A percentile compares a stretch with the other conserved stretches of the same genome.
These are phyloP conservation scores for Cucurbita pepo DNA, from an alignment of 306 rosid species.

Conservation along the genomic window DNA sequence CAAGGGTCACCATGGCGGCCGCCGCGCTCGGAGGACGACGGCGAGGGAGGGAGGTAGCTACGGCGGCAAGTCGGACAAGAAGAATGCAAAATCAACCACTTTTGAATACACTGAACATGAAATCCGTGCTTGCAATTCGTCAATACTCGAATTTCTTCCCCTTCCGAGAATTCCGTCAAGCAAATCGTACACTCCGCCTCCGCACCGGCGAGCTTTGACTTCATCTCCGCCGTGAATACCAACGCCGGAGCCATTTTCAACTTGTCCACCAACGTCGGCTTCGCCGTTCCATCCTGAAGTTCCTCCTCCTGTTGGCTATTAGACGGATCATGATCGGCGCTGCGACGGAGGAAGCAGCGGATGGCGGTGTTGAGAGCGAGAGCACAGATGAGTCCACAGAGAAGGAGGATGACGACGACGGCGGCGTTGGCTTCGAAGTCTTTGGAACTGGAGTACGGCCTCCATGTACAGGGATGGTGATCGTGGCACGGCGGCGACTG, in stretches of 20 bases:
- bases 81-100: conserved; percentile 22
- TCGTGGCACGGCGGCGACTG: neutral
- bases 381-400: conserved; percentile 28
- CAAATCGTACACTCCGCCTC: conserved; percentile 37
- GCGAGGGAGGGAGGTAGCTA: conserved; percentile 20
- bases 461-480: conserved; percentile 14
- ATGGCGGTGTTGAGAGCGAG: conserved; percentile 27
- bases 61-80: conserved; percentile 43
- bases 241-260: conserved; percentile 9
- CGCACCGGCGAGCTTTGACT: conserved; percentile 17
- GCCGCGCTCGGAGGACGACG: neutral
- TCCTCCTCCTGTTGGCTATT: neutral
- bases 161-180: conserved; percentile 31
- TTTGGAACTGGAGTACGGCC: conserved; percentile 20
- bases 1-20: neutral
- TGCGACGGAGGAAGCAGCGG: conserved; percentile 29
- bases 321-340: neutral
- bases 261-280: neutral
- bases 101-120: conserved; percentile 21
- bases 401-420: conserved; percentile 26
- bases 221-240: conserved; percentile 19
- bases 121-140: conserved; percentile 33
- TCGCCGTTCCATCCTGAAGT: neutral
- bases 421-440: conserved; percentile 37
- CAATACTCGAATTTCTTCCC: conserved; percentile 26